A percentile compares a stretch with the other conserved stretches of the same genome.
Conservation (phyloP, 345 rosid genomes). For the Clausena lansium region DNA sequence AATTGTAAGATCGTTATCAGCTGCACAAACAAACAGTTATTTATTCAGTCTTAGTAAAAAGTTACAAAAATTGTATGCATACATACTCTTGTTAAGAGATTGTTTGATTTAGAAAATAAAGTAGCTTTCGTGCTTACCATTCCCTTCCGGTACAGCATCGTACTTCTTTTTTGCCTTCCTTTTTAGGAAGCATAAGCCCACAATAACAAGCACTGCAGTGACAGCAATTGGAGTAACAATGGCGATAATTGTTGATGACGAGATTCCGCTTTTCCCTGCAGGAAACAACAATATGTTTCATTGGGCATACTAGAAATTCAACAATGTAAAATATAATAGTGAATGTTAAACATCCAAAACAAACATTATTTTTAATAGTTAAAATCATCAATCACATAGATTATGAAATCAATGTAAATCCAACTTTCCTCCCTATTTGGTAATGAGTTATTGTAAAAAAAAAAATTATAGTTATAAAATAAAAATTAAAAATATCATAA, state of each 20-base stretch:
- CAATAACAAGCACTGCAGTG: slow-evolving; percentile 1
- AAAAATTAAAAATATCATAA: too few relatives aligned
- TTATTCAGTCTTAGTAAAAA: background rate
- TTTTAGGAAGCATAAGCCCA: background rate
- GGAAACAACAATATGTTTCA: background rate
- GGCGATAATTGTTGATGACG: slow-evolving; percentile 9
- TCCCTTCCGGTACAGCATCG: slow-evolving; percentile 7
- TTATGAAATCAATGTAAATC: background rate
- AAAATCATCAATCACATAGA: background rate
- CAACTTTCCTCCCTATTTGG: too few relatives aligned
- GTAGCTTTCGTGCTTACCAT: background rate
- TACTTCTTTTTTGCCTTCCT: slow-evolving; percentile 14
- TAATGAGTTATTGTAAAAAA: too few relatives aligned
- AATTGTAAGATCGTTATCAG: slow-evolving; percentile 25
- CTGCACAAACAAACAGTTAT: background rate
- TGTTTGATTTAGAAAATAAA: background rate
- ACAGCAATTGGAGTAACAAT: slow-evolving; percentile 14
- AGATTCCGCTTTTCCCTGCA: background rate
- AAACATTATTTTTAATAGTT: background rate
- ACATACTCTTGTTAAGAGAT: background rate
- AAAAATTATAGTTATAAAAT: too few relatives aligned
- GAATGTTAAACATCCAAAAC: background rate
- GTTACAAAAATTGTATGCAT: background rate
- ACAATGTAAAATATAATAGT: background rate
- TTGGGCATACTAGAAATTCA: background rate